These are phyloP conservation scores for Paraleonurus japonicus DNA, from an alignment of 257 asterid genomes.

Conservation along the genomic window DNA sequence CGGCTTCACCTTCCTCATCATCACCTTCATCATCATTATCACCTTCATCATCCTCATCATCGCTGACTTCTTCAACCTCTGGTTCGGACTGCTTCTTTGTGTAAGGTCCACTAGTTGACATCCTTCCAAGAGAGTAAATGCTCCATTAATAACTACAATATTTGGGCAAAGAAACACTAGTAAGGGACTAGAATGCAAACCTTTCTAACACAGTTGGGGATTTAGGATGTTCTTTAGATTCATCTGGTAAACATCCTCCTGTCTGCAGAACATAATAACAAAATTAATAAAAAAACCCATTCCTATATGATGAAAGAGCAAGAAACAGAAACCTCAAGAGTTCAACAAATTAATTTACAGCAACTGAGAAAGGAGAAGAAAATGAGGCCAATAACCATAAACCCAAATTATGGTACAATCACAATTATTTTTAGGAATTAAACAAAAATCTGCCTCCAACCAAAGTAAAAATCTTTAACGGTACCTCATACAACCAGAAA, in stretches of 20 bases:
- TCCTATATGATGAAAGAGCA: background rate
- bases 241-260: constrained; percentile 6
- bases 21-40: constrained; percentile 19
- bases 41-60: constrained; percentile 25
- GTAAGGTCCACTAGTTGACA: constrained; percentile 1
- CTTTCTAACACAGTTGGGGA: constrained; percentile 11
- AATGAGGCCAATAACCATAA: background rate
- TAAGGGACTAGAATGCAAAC: constrained; percentile 9
- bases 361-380: background rate
- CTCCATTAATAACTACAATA: constrained; percentile 5
- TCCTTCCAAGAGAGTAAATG: constrained; percentile 22
- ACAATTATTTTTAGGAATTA: background rate
- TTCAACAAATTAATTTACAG: background rate
- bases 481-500: background rate
- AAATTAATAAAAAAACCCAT: background rate
- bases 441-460: background rate
- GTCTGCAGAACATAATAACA: constrained; percentile 14
- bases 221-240: constrained; percentile 5
- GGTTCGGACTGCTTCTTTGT: constrained; percentile 34
- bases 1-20: constrained; percentile 22
- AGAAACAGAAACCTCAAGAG: background rate
- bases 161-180: background rate
- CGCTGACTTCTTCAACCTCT: constrained; percentile 35
- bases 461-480: background rate
- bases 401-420: background rate